phyloP scores from a whole-genome alignment of 23 red algal species.

The Gracilaria caudata region DNA sequence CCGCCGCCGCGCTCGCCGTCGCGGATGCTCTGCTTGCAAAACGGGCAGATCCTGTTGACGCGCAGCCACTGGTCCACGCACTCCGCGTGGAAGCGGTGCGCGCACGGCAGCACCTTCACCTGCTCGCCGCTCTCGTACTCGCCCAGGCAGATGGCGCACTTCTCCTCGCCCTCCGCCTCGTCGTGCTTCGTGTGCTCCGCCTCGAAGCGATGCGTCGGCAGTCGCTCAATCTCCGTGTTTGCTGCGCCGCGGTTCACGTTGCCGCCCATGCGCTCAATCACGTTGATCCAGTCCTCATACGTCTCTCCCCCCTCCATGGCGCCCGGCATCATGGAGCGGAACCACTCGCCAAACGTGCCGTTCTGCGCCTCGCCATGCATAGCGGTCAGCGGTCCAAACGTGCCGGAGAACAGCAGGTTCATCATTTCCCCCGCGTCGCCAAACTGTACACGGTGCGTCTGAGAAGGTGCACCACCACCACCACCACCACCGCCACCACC shows the following conservation, averaged over 20 bases:
- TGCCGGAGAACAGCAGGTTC: conserved; percentile 15
- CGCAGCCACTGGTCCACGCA: conserved; percentile 90
- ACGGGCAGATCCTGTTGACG: conserved; percentile 73
- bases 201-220: conserved; percentile 40
- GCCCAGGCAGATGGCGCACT: conserved; percentile 87
- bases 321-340: conserved; percentile 15
- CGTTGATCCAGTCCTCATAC: conserved; percentile 57
- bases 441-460: neutral
- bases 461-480: neutral
- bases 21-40: conserved; percentile 76
- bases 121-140: conserved; percentile 73
- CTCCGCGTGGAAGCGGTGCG: conserved; percentile 75
- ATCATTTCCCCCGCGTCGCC: conserved; percentile 17
- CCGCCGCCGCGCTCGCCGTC: neutral
- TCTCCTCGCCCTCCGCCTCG: conserved; percentile 50
- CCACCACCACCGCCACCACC: neutral
- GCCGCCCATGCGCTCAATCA: conserved; percentile 70
- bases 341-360: neutral
- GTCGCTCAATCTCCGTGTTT: conserved; percentile 17
- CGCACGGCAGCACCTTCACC: conserved; percentile 76
- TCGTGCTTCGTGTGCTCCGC: neutral
- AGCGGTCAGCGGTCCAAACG: neutral
- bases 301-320: conserved; percentile 24
- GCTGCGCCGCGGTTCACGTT: conserved; percentile 40
- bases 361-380: neutral